phyloP scores from a whole-genome alignment of 371 early-diverging fungal genomes.

The Mortierella sp. region DNA sequence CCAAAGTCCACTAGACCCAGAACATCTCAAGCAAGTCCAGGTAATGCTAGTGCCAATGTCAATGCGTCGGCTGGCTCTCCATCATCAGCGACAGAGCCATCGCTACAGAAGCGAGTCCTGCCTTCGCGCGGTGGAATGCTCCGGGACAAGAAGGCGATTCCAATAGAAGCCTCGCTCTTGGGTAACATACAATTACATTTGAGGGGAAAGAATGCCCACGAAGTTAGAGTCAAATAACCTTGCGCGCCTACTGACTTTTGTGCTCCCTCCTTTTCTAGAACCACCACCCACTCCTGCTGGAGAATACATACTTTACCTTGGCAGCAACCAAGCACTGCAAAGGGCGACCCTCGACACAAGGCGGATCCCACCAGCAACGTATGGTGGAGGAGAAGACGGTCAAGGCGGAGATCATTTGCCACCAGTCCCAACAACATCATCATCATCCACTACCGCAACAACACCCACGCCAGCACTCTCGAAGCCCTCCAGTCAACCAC shows the following conservation, averaged over 20 bases:
- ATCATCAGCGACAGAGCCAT: conserved; percentile 1
- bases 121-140: conserved; percentile 35
- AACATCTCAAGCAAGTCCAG: too few relatives aligned
- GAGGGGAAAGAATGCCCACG: too few relatives aligned
- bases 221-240: too few relatives aligned
- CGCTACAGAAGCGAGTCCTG: conserved; percentile 33
- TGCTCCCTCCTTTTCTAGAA: conserved; percentile 6
- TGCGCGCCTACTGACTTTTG: too few relatives aligned
- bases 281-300: conserved; percentile 42
- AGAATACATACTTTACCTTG: conserved; percentile 45
- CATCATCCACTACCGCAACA: background rate
- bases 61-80: background rate
- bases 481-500: background rate
- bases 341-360: conserved; percentile 15
- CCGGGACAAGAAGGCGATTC: conserved; percentile 28
- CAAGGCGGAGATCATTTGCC: background rate
- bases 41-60: too few relatives aligned
- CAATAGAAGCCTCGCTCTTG: conserved; percentile 23
- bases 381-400: conserved; percentile 18
- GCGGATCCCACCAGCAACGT: conserved; percentile 34
- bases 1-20: too few relatives aligned
- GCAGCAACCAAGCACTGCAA: conserved; percentile 8
- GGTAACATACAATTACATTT: conserved; percentile 12
- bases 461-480: background rate
- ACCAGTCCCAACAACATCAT: conserved; percentile 1